Evolutionary conservation across 352 stramenopile genomes (phyloP), one percentile per base, ranked within the genome.

Genomic region (Phytophthora gonapodyides): DNA sequence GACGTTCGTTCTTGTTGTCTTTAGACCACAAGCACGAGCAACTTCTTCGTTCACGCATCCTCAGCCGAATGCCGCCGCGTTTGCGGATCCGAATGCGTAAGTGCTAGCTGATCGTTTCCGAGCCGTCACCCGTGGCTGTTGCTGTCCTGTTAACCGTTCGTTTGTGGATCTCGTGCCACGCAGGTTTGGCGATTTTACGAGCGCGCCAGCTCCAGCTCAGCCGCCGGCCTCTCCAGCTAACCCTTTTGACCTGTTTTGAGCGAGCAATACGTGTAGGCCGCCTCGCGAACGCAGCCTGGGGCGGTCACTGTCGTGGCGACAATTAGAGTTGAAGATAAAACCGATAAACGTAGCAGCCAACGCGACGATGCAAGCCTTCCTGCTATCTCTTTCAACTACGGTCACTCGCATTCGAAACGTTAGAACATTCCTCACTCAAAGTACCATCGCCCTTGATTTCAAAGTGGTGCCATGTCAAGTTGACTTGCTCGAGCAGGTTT

Each of bases 231-330:
- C 75, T 38, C 57, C 83, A 27, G 75, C 83, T 34, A 94, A 94
- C 57, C 85, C 83, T 47, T 92, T 94, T 67, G 85, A 94, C 64
- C 83, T 94, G 79, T 91, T 94, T 69, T 94, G 63, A 85, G 67
- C 37, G 55, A 61, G 47, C n/a, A 41, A 27, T 31, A 31, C 27
- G 8, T 17, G 19, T 41, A 16, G 16, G n/a, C 19, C 35, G 40
- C 35, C 44, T 53, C 17, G 40, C 43, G 44, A 57, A 7, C 16
- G 61, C 17, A 76, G 17, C 40, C 61, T 54, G 21, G 51, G 16
- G 36, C 57, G 34, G 24, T 8, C 46, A 50, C 37, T 55, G 57
- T 53, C 61, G 21, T 55, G 53, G 17, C 40, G 45, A 40, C 53
- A 64, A 54, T 73, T 76, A 73, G 64, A 76, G 64, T 64, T 73